These are phyloP conservation scores for Lipomyces yarrowii DNA, from an alignment of 1,139 yeast genomes.

Conservation along the genomic window DNA sequence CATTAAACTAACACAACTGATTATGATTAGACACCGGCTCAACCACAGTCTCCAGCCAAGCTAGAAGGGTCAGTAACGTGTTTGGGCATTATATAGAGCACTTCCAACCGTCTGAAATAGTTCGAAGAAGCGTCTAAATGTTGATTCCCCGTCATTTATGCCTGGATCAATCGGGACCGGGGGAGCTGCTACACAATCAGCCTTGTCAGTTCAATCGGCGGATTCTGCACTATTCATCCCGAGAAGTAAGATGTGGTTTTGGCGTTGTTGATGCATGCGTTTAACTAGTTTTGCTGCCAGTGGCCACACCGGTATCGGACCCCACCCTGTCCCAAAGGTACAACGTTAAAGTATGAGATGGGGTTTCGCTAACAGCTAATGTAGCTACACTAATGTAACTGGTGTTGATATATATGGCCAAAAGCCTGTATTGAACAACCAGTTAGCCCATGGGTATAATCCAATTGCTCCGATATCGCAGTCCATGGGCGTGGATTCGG, in stretches of 20 bases:
- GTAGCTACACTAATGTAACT: constrained; percentile 7
- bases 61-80: constrained; percentile 18
- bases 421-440: background rate
- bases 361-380: background rate
- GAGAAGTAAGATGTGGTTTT: constrained; percentile 28
- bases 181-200: constrained; percentile 26
- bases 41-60: constrained; percentile 13
- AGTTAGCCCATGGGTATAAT: background rate
- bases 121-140: constrained; percentile 53
- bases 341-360: background rate
- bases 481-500: constrained; percentile 1
- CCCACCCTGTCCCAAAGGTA: background rate
- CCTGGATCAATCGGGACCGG: constrained; percentile 42
- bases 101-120: constrained; percentile 13
- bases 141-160: constrained; percentile 68
- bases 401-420: constrained; percentile 6
- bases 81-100: background rate
- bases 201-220: constrained; percentile 26
- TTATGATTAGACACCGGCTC: background rate
- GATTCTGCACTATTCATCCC: constrained; percentile 56
- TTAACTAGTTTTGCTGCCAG: background rate
- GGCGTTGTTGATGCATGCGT: background rate
- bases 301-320: background rate
- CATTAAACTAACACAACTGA: background rate
- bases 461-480: background rate